Percentiles rank a stretch among this genome's conserved stretches.
These are phyloP conservation scores for Russula vinacea DNA, from an alignment of 768 basidiomycete genomes.

Conservation along the genomic window DNA sequence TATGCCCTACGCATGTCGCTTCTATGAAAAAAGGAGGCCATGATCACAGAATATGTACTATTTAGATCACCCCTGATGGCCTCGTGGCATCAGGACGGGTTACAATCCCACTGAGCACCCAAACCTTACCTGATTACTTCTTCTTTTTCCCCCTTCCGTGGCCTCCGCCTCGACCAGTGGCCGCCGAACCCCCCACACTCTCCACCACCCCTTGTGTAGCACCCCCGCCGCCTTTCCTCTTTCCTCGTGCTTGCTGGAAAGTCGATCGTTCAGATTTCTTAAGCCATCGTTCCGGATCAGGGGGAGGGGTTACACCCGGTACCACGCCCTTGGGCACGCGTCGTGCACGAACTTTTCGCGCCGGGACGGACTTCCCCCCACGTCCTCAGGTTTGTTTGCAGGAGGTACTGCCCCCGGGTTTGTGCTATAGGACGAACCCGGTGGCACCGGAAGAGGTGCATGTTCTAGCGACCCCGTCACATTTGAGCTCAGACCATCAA, in stretches of 20 bases:
- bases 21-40: slow-evolving; percentile 21
- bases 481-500: slow-evolving; percentile 57
- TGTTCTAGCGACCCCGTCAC: slow-evolving; percentile 56
- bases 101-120: slow-evolving; percentile 13
- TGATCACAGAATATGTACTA: slow-evolving; percentile 22
- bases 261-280: slow-evolving; percentile 79
- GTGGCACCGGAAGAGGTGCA: slow-evolving; percentile 54
- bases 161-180: slow-evolving; percentile 39
- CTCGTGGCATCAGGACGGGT: slow-evolving; percentile 20
- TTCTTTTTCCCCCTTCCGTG: slow-evolving; percentile 64
- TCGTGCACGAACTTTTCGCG: slow-evolving; percentile 54
- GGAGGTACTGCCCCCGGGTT: slow-evolving; percentile 35
- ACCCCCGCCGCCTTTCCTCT: slow-evolving; percentile 54
- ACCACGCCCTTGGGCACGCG: slow-evolving; percentile 74
- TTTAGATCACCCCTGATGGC: slow-evolving; percentile 29
- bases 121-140: slow-evolving; percentile 42
- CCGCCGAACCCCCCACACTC: slow-evolving; percentile 33
- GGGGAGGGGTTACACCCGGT: slow-evolving; percentile 75
- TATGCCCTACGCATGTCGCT: slow-evolving; percentile 24
- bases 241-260: slow-evolving; percentile 48
- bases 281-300: slow-evolving; percentile 85
- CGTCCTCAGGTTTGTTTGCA: slow-evolving; percentile 34
- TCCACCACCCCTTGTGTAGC: slow-evolving; percentile 68
- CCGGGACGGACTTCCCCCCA: slow-evolving; percentile 35
- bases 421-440: slow-evolving; percentile 35